These are phyloP conservation scores for Acanthamoeba sp. DNA, from an alignment of 208 protist genomes.

Conservation along the genomic window DNA sequence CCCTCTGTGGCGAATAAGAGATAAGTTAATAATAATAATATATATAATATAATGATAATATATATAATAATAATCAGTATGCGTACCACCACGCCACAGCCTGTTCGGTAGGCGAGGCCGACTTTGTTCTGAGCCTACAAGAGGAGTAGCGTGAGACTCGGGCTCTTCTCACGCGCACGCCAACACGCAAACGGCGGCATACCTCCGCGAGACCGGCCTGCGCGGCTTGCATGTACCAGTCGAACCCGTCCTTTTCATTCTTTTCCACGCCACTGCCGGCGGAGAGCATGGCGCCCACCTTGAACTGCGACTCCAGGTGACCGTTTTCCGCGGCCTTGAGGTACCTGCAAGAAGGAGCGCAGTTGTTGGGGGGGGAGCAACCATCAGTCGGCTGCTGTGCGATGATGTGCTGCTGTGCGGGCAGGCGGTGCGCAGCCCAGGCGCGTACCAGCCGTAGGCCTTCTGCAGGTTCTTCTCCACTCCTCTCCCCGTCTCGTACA, in stretches of 20 bases:
- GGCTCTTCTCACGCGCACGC: too few species aligned
- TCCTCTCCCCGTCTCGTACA: conserved; percentile 33
- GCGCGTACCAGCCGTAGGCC: conserved; percentile 33
- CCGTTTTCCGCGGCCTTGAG: conserved; percentile 37
- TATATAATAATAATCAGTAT: not conserved
- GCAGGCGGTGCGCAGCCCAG: too few species aligned
- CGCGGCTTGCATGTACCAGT: conserved; percentile 58
- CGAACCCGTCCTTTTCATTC: conserved; percentile 62
- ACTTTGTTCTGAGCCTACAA: conserved; percentile 47
- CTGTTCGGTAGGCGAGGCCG: conserved; percentile 43
- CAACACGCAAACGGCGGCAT: too few species aligned
- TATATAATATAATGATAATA: not conserved
- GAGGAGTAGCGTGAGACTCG: not conserved
- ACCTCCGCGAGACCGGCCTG: conserved; percentile 46
- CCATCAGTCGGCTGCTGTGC: not conserved
- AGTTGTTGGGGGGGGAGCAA: too few species aligned
- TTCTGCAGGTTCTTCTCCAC: conserved; percentile 51
- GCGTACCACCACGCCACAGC: not conserved
- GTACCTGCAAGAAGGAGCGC: not conserved
- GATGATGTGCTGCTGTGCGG: not conserved
- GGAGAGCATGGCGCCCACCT: conserved; percentile 50
- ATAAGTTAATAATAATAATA: too few species aligned
- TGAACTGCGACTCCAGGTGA: conserved; percentile 61
- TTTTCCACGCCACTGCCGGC: conserved; percentile 38
- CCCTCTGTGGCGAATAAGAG: not conserved